Percentiles rank a stretch among this genome's conserved stretches.
Conservation (phyloP, 2,329 filamentous ascomycete species). For the Epichloe sibirici region DNA sequence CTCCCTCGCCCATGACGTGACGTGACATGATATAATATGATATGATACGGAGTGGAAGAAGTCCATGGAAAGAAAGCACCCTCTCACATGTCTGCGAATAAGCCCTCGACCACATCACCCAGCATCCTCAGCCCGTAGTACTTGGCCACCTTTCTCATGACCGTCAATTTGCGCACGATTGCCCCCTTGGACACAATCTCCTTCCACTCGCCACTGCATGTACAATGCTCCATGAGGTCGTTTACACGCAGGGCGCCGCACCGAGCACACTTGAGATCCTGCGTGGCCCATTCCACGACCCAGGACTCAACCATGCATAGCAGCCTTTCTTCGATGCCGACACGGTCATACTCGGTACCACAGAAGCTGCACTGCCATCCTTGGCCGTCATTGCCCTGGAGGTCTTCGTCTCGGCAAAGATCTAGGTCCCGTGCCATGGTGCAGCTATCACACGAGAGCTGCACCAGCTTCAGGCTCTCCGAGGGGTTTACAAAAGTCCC, state of each 20-base stretch:
- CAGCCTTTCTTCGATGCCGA: slow-evolving; percentile 73
- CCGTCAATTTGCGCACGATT: slow-evolving; percentile 49
- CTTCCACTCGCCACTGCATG: slow-evolving; percentile 78
- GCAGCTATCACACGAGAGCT: slow-evolving; percentile 81
- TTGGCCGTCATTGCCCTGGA: slow-evolving; percentile 39
- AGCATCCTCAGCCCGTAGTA: slow-evolving; percentile 79
- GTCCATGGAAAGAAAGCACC: background rate
- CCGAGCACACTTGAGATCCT: slow-evolving; percentile 71
- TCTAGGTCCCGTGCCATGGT: slow-evolving; percentile 83
- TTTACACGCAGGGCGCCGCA: slow-evolving; percentile 69
- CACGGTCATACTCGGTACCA: slow-evolving; percentile 59
- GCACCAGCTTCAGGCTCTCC: slow-evolving; percentile 56
- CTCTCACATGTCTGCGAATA: slow-evolving; percentile 34
- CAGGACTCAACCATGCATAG: slow-evolving; percentile 64
- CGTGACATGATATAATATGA: too few species aligned
- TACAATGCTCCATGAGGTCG: slow-evolving; percentile 95
- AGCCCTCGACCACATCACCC: slow-evolving; percentile 56
- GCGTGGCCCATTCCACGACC: slow-evolving; percentile 70
- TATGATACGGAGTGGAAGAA: too few species aligned
- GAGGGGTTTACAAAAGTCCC: slow-evolving; percentile 83
- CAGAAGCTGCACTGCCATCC: slow-evolving; percentile 72
- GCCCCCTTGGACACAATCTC: slow-evolving; percentile 58
- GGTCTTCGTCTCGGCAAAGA: slow-evolving; percentile 76
- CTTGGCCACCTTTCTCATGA: slow-evolving; percentile 62
- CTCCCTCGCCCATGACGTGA: too few species aligned